A percentile compares a stretch with the other conserved stretches of the same genome.
phyloP scores from a whole-genome alignment of 2,329 filamentous ascomycete genomes.

The Escovopsis weberi region DNA sequence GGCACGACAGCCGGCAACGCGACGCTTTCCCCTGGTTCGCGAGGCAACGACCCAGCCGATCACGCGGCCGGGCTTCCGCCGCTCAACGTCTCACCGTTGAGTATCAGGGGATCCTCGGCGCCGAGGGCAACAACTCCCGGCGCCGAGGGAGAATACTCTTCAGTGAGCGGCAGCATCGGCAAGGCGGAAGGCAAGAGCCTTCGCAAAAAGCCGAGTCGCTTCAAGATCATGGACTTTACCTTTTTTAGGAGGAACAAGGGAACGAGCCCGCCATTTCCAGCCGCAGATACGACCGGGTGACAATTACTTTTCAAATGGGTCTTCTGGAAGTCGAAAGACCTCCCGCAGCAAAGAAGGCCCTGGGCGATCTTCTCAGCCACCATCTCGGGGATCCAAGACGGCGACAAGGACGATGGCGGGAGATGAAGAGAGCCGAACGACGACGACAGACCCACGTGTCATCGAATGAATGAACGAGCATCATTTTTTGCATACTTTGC shows the following conservation, averaged over 20 bases:
- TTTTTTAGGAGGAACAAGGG: slow-evolving; percentile 41
- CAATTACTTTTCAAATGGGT: neutral
- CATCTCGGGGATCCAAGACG: no score
- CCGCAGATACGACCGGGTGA: slow-evolving; percentile 21
- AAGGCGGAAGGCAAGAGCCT: slow-evolving; percentile 35
- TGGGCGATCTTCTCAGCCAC: no score
- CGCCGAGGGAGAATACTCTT: slow-evolving; percentile 20
- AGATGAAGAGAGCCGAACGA: neutral
- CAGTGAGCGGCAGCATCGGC: slow-evolving; percentile 27
- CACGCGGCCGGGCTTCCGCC: slow-evolving; percentile 29
- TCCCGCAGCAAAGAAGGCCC: neutral
- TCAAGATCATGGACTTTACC: slow-evolving; percentile 46
- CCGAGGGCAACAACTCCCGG: slow-evolving; percentile 11
- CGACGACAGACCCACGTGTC: neutral
- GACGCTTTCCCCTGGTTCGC: slow-evolving; percentile 49
- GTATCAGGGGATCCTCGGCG: slow-evolving; percentile 16
- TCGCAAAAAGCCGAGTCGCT: slow-evolving; percentile 48
- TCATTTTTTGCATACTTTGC: neutral
- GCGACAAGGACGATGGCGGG: neutral
- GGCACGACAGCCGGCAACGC: slow-evolving; percentile 49
- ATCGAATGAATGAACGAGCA: slow-evolving; percentile 1
- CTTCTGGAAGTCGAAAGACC: neutral
- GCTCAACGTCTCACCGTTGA: slow-evolving; percentile 24
- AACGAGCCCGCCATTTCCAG: slow-evolving; percentile 16
- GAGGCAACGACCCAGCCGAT: slow-evolving; percentile 43